Evolutionary conservation across 352 stramenopile genomes (phyloP).

Genomic region (Phytophthora sp.): DNA sequence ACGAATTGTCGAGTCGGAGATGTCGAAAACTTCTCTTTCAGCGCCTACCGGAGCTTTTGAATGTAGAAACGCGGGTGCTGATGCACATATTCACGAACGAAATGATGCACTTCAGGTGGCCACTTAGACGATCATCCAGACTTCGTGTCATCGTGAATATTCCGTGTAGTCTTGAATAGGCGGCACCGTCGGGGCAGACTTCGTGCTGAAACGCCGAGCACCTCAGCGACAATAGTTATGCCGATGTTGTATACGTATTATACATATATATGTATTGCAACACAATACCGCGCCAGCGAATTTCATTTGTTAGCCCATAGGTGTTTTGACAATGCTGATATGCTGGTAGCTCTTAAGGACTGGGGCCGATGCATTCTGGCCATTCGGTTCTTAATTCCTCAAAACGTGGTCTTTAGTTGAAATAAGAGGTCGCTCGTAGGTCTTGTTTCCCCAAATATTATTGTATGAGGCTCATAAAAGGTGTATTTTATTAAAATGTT

Average conservation of each 20-base stretch:
- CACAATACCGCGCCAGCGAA: slow-evolving; percentile 14
- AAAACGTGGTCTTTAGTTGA: background rate
- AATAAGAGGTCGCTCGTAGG: too few species aligned
- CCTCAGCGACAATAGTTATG: background rate
- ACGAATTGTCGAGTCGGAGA: background rate
- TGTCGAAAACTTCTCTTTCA: slow-evolving; percentile 7
- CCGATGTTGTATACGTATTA: slow-evolving; percentile 18
- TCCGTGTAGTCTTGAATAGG: background rate
- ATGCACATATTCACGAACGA: slow-evolving; percentile 14
- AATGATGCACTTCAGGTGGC: slow-evolving; percentile 7
- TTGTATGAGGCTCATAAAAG: too few species aligned
- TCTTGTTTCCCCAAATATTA: too few species aligned
- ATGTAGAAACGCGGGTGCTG: slow-evolving; percentile 24
- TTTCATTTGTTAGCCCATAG: slow-evolving; percentile 13
- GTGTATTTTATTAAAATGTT: too few species aligned
- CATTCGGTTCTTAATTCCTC: background rate
- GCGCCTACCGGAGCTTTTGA: slow-evolving; percentile 4
- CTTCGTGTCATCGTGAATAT: background rate
- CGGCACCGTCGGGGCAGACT: background rate
- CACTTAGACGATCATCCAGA: background rate
- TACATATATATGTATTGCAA: too few species aligned
- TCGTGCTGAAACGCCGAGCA: background rate
- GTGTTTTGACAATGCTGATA: background rate
- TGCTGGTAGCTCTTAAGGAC: background rate
- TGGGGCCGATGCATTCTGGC: background rate